phyloP scores from a whole-genome alignment of 495 filamentous ascomycete genomes.

The Penicillium dipodomyicola region DNA sequence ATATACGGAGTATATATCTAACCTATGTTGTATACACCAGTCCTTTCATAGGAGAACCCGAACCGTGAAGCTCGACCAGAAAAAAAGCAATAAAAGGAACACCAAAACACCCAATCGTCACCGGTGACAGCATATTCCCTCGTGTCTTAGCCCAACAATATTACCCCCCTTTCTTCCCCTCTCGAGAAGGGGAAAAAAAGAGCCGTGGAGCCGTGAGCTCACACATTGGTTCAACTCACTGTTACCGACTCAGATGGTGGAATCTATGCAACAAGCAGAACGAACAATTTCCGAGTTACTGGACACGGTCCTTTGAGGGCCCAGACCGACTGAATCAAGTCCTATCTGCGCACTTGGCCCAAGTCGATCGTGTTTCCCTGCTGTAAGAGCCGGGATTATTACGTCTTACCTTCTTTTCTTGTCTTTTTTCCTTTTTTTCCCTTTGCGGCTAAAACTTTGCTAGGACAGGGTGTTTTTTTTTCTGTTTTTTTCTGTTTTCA shows the following conservation, averaged over 20 bases:
- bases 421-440: background rate
- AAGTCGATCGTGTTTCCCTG: constrained; percentile 4
- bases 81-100: background rate
- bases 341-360: constrained; percentile 4
- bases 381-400: constrained; percentile 6
- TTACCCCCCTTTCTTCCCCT: constrained; percentile 4
- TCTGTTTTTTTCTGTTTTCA: background rate
- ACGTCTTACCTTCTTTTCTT: constrained; percentile 3
- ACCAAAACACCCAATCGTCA: constrained; percentile 21
- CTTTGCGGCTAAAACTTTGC: constrained; percentile 1
- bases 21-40: background rate
- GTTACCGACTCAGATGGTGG: constrained; percentile 16
- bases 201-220: constrained; percentile 8
- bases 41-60: background rate
- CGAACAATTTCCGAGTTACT: constrained; percentile 3
- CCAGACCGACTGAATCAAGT: constrained; percentile 22
- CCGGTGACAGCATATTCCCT: constrained; percentile 31
- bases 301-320: constrained; percentile 21
- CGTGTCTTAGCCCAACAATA: constrained; percentile 16
- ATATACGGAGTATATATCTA: background rate
- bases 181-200: background rate
- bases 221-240: constrained; percentile 4
- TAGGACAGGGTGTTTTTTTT: background rate
- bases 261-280: constrained; percentile 10
- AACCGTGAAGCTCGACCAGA: background rate